These are phyloP conservation scores for Termitomyces sp. DNA, from an alignment of 768 basidiomycete species.

Conservation along the genomic window DNA sequence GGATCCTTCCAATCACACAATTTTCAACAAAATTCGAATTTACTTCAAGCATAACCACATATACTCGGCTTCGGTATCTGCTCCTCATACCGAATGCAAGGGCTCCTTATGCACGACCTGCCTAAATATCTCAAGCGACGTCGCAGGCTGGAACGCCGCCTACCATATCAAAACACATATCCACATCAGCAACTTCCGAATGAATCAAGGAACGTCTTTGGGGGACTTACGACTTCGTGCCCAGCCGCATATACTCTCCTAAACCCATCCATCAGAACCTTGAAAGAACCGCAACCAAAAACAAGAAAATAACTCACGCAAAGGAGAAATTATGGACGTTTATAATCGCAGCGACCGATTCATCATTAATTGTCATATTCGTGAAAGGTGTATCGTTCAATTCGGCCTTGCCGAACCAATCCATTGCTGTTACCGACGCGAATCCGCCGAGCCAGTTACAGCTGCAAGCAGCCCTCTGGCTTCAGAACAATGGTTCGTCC, in stretches of 20 bases:
- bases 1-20: no score
- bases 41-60: no score
- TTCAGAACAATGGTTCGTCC: no score
- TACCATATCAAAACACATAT: constrained; percentile 13
- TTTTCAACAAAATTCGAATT: no score
- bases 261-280: no score
- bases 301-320: constrained; percentile 36
- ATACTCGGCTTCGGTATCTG: no score
- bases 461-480: constrained; percentile 15
- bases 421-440: constrained; percentile 34
- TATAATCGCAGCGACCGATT: constrained; percentile 51
- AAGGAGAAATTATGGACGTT: constrained; percentile 66
- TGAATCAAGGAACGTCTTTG: no score
- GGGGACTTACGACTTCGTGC: constrained; percentile 53
- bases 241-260: constrained; percentile 52
- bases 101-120: constrained; percentile 48
- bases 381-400: constrained; percentile 32
- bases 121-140: constrained; percentile 52
- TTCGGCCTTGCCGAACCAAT: constrained; percentile 38
- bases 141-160: constrained; percentile 60
- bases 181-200: neutral
- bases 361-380: constrained; percentile 54
- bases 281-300: no score
- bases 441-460: constrained; percentile 46
- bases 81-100: constrained; percentile 38